Evolutionary conservation across 2,329 filamentous ascomycete genomes (phyloP), one percentile per base, ranked within the genome.

Genomic region (Fusarium concolor): DNA sequence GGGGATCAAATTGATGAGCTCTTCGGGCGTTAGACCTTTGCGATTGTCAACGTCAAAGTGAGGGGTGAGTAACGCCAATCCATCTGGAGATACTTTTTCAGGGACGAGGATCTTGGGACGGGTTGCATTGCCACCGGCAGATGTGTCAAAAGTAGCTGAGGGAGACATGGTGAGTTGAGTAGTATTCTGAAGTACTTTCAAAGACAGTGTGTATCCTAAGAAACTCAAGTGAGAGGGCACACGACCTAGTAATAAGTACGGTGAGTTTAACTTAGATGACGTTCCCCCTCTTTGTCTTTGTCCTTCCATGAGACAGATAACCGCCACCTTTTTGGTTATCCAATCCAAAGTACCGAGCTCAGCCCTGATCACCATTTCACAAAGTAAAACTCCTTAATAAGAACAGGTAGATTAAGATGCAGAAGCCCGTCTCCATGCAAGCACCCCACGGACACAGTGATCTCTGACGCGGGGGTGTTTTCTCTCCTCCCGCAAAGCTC

Each of bases 81-180:
- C 92, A 77, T 95, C 92, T n/a, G 88, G 83, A 2, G 92, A 94
- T 43, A 95, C 86, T 76, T 93, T 94, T 75, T 95, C 92, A 2
- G 92, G 89, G 39, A 94, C 91, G 28, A 96, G 86, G 65, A 94
- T 86, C 44, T 81, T 80, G 44, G 79, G 78, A 47, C 76, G 74
- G 31, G 47, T 58, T 26, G 60, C 44, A 31, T 54, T 49, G 47
- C 39, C 45, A 42, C 47, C 46, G 11, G 68, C 58, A 18, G 55
- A 59, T 45, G 62, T 46, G 44, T 72, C 72, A 39, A 61, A 56
- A 45, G 71, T 74, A 65, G 76, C 75, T 42, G 68, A 71, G 10
- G 75, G 75, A 31, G 72, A 56, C 76, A 79, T 79, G 41, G n/a
- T 54, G 47, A 55, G 41, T 44, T 42, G 37, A 42, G 24, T 20